These are phyloP conservation scores for Dryadomyces sulphureus DNA, from an alignment of 2,329 filamentous ascomycete genomes.

Conservation along the genomic window DNA sequence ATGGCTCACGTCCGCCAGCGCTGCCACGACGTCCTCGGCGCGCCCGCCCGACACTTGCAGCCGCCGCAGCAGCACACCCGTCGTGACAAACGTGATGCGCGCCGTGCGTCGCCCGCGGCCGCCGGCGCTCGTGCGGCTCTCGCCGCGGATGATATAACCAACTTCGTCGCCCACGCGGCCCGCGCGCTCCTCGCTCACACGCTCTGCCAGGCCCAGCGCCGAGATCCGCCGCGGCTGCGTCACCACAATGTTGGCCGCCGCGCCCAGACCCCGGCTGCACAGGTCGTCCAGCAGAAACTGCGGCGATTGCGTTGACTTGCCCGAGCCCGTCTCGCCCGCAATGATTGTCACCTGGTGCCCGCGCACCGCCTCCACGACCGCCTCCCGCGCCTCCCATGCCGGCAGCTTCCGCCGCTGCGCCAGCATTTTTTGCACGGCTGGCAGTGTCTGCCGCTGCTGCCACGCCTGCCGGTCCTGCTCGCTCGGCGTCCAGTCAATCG, in stretches of 20 bases:
- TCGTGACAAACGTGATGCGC: constrained; percentile 90
- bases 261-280: constrained; percentile 60
- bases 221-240: constrained; percentile 93
- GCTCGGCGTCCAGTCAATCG: constrained; percentile 50
- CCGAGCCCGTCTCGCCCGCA: constrained; percentile 89
- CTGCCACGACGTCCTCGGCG: constrained; percentile 64
- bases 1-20: constrained; percentile 81
- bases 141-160: constrained; percentile 82
- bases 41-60: constrained; percentile 80
- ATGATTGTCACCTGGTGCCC: constrained; percentile 85
- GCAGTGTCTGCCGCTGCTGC: constrained; percentile 48
- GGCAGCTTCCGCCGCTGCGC: constrained; percentile 59
- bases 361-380: constrained; percentile 61
- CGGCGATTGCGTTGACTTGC: constrained; percentile 92
- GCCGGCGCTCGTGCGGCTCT: constrained; percentile 66
- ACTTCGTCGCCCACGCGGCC: constrained; percentile 68
- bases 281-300: constrained; percentile 92
- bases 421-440: constrained; percentile 62
- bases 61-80: constrained; percentile 76
- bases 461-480: constrained; percentile 50
- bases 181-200: constrained; percentile 86
- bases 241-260: constrained; percentile 77
- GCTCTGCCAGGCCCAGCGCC: constrained; percentile 81
- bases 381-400: constrained; percentile 71
- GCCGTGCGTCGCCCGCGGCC: constrained; percentile 52